These are phyloP conservation scores for Aspergillus oerlinghausenensis DNA, from an alignment of 2,329 filamentous ascomycete genomes.

Conservation along the genomic window DNA sequence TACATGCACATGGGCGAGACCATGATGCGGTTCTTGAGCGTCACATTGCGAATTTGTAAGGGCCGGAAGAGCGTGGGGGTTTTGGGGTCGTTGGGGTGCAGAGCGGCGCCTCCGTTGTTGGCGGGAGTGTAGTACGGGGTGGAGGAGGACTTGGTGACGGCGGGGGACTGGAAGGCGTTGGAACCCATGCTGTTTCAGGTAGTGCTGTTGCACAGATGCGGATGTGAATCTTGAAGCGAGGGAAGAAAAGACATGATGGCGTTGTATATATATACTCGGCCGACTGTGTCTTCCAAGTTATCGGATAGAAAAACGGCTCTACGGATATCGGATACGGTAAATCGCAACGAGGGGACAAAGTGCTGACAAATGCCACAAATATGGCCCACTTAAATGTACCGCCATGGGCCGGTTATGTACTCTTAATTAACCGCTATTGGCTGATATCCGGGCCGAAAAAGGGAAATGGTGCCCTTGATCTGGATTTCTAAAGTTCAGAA, in stretches of 20 bases:
- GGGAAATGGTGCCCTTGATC: background rate
- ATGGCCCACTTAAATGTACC: background rate
- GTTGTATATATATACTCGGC: background rate
- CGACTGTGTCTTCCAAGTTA: background rate
- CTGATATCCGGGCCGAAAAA: background rate
- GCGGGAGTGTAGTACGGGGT: constrained; percentile 35
- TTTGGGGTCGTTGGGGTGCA: constrained; percentile 29
- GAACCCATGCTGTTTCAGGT: constrained; percentile 7
- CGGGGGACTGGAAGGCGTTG: constrained; percentile 5
- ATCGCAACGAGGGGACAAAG: background rate
- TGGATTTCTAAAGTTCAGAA: background rate
- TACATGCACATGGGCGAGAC: constrained; percentile 63
- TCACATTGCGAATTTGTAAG: constrained; percentile 51
- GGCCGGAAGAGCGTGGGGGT: constrained; percentile 55
- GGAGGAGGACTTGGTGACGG: constrained; percentile 1
- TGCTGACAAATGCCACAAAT: background rate
- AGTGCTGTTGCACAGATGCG: too few species aligned
- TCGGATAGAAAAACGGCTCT: background rate
- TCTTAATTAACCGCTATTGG: background rate
- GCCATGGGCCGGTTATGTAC: background rate
- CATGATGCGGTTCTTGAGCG: constrained; percentile 62
- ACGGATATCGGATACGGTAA: background rate
- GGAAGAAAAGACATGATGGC: background rate
- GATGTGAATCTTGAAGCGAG: too few species aligned
- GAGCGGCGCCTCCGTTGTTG: constrained; percentile 33